Base-by-base conservation (phyloP, 352 stramenopile genomes). In the Globisporangium apiculatum region DNA sequence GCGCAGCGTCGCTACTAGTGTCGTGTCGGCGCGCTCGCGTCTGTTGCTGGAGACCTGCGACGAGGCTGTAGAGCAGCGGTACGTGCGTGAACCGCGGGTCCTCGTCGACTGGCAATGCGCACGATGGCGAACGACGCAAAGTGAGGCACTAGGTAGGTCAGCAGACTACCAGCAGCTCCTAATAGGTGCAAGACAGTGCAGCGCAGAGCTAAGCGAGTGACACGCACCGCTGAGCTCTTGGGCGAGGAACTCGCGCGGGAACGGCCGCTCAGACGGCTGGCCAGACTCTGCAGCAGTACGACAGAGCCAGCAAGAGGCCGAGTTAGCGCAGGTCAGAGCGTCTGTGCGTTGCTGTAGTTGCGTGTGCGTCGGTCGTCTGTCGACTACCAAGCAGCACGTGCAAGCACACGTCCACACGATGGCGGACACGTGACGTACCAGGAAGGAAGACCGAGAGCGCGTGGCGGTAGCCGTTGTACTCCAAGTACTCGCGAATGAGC, bases 391-490 rank as follows among this genome's bases (percentile, higher is more conserved):
- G 24, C 24, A 31, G 24, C 24, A 31, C 2, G 24, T 31, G 24
- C 24, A 31, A 31, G 24, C 24, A 12, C 24, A 31, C 8, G 2
- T 35, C 12, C 8, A 12, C 47, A 15, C 5, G 9, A 36, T 8
- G 24, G 24, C 24, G 24, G 24, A 31, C 24, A 31, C 24, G 24
- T 1, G 24, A 52, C 62, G 10, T 17, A 87, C 80, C 87, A 50
- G 83, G 72, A 0, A 91, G 51, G 43, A 97, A 95, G 17, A 97
- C 87, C 5, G 88, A 96, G 36, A 96, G 74, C 0, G 87, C 74
- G 51, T 96, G 83, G 7, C 77, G 66, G 63, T 98, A 98, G n/a
- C 87, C 86, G 57, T 97, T 97, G 73, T 96, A 98, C 52, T 91
- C 75, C 9, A 98, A 68, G 65, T 98, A 98, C 49, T 98, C 93